These are phyloP conservation scores for Phytophthora citrophthora DNA, from an alignment of 352 stramenopile species.

Conservation along the genomic window DNA sequence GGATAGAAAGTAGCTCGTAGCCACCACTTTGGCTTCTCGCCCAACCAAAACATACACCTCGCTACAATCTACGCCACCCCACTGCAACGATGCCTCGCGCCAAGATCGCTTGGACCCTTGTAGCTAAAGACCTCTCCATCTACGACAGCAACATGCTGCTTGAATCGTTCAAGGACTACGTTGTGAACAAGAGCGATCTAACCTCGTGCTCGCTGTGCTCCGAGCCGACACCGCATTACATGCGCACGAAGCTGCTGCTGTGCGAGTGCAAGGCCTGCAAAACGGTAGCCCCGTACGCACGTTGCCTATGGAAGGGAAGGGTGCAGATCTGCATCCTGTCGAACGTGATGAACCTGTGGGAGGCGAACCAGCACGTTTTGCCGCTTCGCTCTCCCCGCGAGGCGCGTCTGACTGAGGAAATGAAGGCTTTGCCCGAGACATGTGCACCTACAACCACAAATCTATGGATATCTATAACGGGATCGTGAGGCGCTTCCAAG, in stretches of 20 bases:
- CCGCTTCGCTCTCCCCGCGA: neutral
- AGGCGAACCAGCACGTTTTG: constrained; percentile 2
- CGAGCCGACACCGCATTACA: neutral
- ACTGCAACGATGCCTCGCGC: neutral
- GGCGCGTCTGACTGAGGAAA: neutral
- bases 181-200: neutral
- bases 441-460: neutral
- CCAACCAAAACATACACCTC: neutral
- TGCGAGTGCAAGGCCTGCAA: neutral
- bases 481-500: neutral
- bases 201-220: constrained; percentile 11
- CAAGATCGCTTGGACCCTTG: neutral
- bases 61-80: neutral
- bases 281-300: neutral
- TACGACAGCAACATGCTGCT: constrained; percentile 7
- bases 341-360: constrained; percentile 10
- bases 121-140: constrained; percentile 3
- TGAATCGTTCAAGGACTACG: constrained; percentile 1
- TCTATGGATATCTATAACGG: neutral
- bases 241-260: neutral
- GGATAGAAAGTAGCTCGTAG: neutral
- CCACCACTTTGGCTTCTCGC: neutral
- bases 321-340: constrained; percentile 4
- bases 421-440: neutral
- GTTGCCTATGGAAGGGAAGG: constrained; percentile 6